Base-by-base conservation (phyloP, 805 yeast genomes). In the Kuraishia ogatae region DNA sequence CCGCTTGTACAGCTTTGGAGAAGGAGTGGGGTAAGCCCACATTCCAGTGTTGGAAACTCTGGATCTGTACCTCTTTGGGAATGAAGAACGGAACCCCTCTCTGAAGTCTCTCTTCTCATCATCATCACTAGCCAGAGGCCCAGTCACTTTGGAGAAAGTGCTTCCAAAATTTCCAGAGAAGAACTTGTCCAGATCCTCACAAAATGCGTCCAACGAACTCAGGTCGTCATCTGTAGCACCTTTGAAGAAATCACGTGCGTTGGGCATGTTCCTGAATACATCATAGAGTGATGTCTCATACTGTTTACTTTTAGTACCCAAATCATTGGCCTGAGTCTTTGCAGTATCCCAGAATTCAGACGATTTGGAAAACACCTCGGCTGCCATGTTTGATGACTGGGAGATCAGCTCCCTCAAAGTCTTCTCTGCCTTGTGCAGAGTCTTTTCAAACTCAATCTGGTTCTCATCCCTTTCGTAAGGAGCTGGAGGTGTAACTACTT, bases 21-120 rank as follows among this genome's bases (percentile, higher is more conserved):
- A 72, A 2, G 96, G 96, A 6, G 76, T 73, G 22, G 82, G 82
- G 59, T 73, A 78, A 8, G 84, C 78, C 65, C 77, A 77, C 50
- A 75, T 64, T 0, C 85, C 85, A 50, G 67, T 68, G 60, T 57
- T 66, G 74, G 54, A 49, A 15, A 47, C 49, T 20, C 49, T 20
- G 22, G 49, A 47, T 20, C 49, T 20, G 22, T 47, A 47, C 13
- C 49, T 11, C 15, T 47, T 47, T 6, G 49, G 19, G 24, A 47
- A 17, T 10, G 22, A 6, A 15, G 49, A 47, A 15, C 22, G 22
- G 19, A 47, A 21, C 22, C 49, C 49, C 13, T 47, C 49, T n/a
- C 19, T 21, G 22, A 21, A 11, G 3, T 47, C 24, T 6, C 22
- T 22, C 4, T 47, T n/a, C 19, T 20, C 49, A 22, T 22, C 49